Percentiles rank a stretch among this genome's conserved stretches.
Conservation (phyloP, 2,329 filamentous ascomycete species). For the Botryotinia narcissicola region DNA sequence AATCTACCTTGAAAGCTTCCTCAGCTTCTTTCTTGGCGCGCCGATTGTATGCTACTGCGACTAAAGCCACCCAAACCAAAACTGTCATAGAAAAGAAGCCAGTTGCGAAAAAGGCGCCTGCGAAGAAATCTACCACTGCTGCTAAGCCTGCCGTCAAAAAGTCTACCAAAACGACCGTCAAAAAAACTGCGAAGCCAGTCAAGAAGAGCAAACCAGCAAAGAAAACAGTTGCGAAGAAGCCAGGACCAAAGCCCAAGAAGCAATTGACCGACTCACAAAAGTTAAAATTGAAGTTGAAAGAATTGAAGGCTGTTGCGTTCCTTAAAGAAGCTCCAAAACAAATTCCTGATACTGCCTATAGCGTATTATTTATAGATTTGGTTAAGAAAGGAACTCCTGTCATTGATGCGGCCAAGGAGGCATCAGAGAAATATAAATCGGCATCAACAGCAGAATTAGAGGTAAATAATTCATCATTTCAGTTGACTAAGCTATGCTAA, state of each 20-base stretch:
- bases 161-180: conserved; percentile 12
- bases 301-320: neutral
- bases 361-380: conserved; percentile 31
- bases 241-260: conserved; percentile 30
- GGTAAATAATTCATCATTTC: conserved; percentile 33
- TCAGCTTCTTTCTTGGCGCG: conserved; percentile 14
- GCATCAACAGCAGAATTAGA: conserved; percentile 40
- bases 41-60: conserved; percentile 33
- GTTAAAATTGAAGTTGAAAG: conserved; percentile 3
- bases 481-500: conserved; percentile 36
- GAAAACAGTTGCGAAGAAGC: conserved; percentile 29
- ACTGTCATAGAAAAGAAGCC: conserved; percentile 20
- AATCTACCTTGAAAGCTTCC: conserved; percentile 23
- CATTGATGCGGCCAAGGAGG: conserved; percentile 22
- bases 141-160: conserved; percentile 20
- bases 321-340: conserved; percentile 5
- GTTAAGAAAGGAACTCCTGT: conserved; percentile 31
- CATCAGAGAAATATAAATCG: conserved; percentile 37
- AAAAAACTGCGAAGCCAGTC: conserved; percentile 19
- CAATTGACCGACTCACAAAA: conserved; percentile 22
- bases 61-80: conserved; percentile 27
- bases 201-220: conserved; percentile 20
- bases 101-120: conserved; percentile 10
- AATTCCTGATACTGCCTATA: conserved; percentile 6
- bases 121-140: conserved; percentile 20